Percentiles rank a stretch among this genome's conserved stretches.
These are phyloP conservation scores for Podila horticola DNA, from an alignment of 192 early-diverging fungal species.

Conservation along the genomic window DNA sequence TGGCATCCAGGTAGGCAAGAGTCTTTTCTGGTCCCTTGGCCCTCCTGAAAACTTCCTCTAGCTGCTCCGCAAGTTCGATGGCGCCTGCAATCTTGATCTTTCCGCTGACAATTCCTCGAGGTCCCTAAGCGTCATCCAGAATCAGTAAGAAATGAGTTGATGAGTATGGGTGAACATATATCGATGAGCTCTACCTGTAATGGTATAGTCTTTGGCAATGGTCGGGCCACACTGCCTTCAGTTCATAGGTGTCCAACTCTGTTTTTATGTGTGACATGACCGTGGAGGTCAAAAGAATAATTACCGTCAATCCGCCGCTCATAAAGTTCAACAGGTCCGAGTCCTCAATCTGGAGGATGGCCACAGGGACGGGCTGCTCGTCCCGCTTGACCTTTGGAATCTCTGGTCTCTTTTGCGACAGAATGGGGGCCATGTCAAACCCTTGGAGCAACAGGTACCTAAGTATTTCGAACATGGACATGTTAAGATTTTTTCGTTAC, in stretches of 20 bases:
- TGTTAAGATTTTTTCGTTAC: too few relatives aligned
- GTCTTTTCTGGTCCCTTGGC: slow-evolving; percentile 48
- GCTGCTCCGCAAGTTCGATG: slow-evolving; percentile 40
- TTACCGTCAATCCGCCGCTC: slow-evolving; percentile 44
- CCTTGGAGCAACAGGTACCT: slow-evolving; percentile 47
- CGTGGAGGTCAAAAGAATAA: not conserved
- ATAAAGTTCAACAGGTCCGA: slow-evolving; percentile 48
- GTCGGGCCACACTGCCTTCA: too few relatives aligned
- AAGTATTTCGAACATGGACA: not conserved
- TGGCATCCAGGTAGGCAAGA: slow-evolving; percentile 34
- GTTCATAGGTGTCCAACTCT: too few relatives aligned
- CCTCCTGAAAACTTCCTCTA: slow-evolving; percentile 35
- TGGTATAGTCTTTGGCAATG: too few relatives aligned
- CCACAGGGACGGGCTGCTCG: slow-evolving; percentile 42
- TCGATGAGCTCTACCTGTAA: too few relatives aligned
- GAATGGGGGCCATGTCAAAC: slow-evolving; percentile 29
- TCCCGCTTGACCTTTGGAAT: slow-evolving; percentile 42
- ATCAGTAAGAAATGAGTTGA: not conserved
- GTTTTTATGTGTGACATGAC: not conserved
- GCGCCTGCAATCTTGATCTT: slow-evolving; percentile 52
- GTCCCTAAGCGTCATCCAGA: slow-evolving; percentile 12
- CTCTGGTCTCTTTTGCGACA: slow-evolving; percentile 38
- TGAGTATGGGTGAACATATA: not conserved
- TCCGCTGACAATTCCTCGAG: slow-evolving; percentile 46
- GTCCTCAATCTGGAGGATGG: slow-evolving; percentile 44